phyloP scores from a whole-genome alignment of 2,329 filamentous ascomycete genomes.

The Sarocladiaceae sp. region DNA sequence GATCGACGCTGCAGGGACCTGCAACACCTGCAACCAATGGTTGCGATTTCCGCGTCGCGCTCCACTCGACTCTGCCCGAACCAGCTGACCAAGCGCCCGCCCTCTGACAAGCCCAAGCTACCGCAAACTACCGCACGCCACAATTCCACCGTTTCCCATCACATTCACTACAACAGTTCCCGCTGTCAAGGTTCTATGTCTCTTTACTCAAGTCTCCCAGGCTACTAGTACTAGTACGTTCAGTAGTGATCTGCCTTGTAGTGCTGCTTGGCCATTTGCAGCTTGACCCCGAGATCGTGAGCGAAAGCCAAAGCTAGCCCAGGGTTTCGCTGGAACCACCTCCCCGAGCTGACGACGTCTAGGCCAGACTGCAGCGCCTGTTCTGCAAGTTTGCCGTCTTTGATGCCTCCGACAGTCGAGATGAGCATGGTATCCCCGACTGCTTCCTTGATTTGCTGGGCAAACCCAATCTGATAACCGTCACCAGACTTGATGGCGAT shows the following conservation, averaged over 20 bases:
- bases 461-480: conserved; percentile 61
- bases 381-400: conserved; percentile 26
- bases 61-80: too few species aligned
- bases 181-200: background rate
- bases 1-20: background rate
- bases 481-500: conserved; percentile 41
- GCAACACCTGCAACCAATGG: background rate
- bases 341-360: conserved; percentile 38
- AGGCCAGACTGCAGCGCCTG: conserved; percentile 33
- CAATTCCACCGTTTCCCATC: background rate
- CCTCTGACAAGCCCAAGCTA: too few species aligned
- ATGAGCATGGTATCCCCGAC: conserved; percentile 58
- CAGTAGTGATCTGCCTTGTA: conserved; percentile 19
- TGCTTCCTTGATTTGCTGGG: conserved; percentile 58
- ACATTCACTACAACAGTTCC: background rate
- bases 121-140: background rate
- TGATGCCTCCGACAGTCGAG: conserved; percentile 35
- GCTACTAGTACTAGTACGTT: background rate
- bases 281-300: conserved; percentile 37
- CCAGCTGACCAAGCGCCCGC: too few species aligned
- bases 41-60: background rate
- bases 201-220: background rate
- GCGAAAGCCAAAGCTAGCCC: conserved; percentile 44
- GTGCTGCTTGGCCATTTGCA: conserved; percentile 38
- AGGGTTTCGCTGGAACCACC: conserved; percentile 48